Evolutionary conservation across 2,329 filamentous ascomycete genomes (phyloP).

Genomic region (Helotiales sp.): DNA sequence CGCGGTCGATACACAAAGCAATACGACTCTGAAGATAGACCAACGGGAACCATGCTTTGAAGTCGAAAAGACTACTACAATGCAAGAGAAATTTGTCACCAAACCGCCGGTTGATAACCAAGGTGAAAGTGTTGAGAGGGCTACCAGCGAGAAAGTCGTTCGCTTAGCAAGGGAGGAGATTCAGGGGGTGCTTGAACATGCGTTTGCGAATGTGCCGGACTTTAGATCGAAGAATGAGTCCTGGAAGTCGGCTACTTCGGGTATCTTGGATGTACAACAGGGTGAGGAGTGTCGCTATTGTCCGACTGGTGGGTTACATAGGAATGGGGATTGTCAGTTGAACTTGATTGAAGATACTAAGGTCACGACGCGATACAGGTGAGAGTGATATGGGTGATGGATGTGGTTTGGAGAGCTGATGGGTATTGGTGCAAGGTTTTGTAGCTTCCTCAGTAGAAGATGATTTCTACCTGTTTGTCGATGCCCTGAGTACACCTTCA

Average conservation of each 20-base stretch:
- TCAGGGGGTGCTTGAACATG: not conserved
- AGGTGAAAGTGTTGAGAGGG: not conserved
- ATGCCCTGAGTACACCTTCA: too few relatives aligned
- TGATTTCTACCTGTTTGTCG: too few relatives aligned
- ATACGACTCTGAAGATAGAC: not conserved
- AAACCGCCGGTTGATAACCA: not conserved
- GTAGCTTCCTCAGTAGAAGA: too few relatives aligned
- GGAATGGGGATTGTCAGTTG: not conserved
- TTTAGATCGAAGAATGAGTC: too few relatives aligned
- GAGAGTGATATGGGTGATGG: too few relatives aligned
- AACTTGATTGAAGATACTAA: not conserved
- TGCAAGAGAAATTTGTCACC: not conserved
- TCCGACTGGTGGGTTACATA: not conserved
- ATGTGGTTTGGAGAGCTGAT: too few relatives aligned
- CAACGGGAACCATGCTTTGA: too few relatives aligned
- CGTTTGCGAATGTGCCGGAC: not conserved
- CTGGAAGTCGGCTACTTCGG: not conserved
- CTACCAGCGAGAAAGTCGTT: not conserved
- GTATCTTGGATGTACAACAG: not conserved
- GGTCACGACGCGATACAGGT: too few relatives aligned
- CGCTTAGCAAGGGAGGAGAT: constrained; percentile 1
- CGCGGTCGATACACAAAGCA: not conserved
- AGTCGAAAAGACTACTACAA: not conserved
- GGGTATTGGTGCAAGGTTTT: too few relatives aligned
- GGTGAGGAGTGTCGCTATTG: not conserved